Evolutionary conservation across 2,329 filamentous ascomycete species (phyloP).

Genomic region (Botrytis medusae): DNA sequence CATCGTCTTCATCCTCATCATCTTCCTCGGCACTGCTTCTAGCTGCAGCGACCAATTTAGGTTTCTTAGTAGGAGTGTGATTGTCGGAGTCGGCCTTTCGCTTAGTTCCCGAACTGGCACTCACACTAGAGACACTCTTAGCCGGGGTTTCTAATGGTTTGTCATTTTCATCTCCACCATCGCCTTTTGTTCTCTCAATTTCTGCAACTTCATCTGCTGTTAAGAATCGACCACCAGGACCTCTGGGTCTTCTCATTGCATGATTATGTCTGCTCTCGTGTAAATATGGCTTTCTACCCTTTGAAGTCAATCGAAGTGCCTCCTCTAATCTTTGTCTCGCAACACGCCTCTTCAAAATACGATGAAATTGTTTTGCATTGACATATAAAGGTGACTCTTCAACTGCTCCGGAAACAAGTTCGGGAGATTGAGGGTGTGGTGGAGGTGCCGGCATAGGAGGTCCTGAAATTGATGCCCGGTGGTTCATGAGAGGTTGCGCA

Average conservation of each 20-base stretch:
- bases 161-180: slow-evolving; percentile 43
- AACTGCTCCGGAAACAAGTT: slow-evolving; percentile 67
- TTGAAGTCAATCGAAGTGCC: slow-evolving; percentile 84
- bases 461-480: slow-evolving; percentile 59
- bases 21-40: slow-evolving; percentile 39
- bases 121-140: slow-evolving; percentile 37
- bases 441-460: slow-evolving; percentile 61
- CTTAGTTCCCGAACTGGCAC: slow-evolving; percentile 50
- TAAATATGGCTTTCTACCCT: slow-evolving; percentile 93
- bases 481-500: slow-evolving; percentile 74
- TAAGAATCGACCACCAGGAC: slow-evolving; percentile 90
- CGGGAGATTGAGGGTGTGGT: slow-evolving; percentile 71
- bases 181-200: slow-evolving; percentile 66
- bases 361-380: slow-evolving; percentile 98
- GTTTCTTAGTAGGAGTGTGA: slow-evolving; percentile 53
- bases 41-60: slow-evolving; percentile 43
- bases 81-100: slow-evolving; percentile 58
- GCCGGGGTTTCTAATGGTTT: slow-evolving; percentile 39
- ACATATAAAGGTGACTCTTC: slow-evolving; percentile 97
- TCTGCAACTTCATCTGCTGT: slow-evolving; percentile 94
- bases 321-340: slow-evolving; percentile 93
- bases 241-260: slow-evolving; percentile 91
- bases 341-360: slow-evolving; percentile 90
- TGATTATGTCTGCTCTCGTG: slow-evolving; percentile 98
- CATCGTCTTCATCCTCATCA: slow-evolving; percentile 40